Base-by-base conservation (phyloP, 2,329 filamentous ascomycete genomes). In the Boeremia lycopersici region DNA sequence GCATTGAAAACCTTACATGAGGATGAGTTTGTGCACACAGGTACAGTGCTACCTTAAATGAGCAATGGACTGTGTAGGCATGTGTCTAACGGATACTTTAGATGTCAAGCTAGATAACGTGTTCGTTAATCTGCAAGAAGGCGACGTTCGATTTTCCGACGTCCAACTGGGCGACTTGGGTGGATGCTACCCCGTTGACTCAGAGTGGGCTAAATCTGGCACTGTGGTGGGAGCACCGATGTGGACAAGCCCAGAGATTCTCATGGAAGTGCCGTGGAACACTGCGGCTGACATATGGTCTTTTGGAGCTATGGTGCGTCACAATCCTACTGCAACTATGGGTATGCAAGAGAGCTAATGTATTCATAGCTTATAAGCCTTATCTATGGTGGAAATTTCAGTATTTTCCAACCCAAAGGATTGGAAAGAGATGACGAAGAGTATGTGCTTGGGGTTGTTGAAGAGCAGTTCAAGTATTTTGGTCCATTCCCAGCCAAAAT, bases 271-370 rank as follows among this genome's bases (percentile, higher is more conserved):
- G 42, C 55, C 57, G 42, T 77, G 74, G 73, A 74, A 71, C 39
- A 71, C 68, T 34, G 63, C 75, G 19, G 69, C 72, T 38, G 74
- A 77, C 49, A 76, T 78, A 56, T 78, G 74, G 73, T 77, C 74
- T 38, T 75, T 76, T 55, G 71, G 75, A 35, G 59, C 72, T 41
- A 70, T 70, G 57, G 73, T 72, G 62, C 50, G 70, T 69, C 23
- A 12, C 49, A 25, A 12, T 41, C n/a, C 30, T 42, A 39, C 30
- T 55, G 13, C 29, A 41, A 39, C 28, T 12, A 47, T 48, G 25
- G 12, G 23, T 52, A 47, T 28, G 17, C 19, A 41, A 23, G 19
- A 40, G 53, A 40, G 49, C 53, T 60, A 6, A 60, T 12, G 15
- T 31, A 10, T 23, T 31, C 8, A 45, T 5, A 71, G 68, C 62